phyloP scores from a whole-genome alignment of 148 eudicot species.

The Amaranthus palmeri region DNA sequence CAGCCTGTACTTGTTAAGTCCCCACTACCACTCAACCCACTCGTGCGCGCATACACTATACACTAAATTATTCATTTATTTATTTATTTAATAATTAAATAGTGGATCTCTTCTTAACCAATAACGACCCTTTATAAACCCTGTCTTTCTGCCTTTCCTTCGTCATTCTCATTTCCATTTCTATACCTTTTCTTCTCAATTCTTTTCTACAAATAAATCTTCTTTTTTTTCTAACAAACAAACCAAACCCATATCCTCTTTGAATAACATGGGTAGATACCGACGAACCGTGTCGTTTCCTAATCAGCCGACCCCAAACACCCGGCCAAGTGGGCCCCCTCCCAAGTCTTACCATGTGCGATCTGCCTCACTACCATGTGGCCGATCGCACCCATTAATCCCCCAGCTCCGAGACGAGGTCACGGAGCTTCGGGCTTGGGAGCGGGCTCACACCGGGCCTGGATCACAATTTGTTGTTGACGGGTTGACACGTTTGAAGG shows the following conservation, averaged over 20 bases:
- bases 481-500: conserved; percentile 43
- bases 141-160: background rate
- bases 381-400: conserved; percentile 54
- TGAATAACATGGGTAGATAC: conserved; percentile 33
- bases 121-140: conserved; percentile 17
- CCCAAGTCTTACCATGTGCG: conserved; percentile 52
- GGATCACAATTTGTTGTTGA: conserved; percentile 31
- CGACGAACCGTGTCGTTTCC: conserved; percentile 81
- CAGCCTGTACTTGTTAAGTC: conserved; percentile 18
- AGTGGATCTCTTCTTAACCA: too few relatives aligned
- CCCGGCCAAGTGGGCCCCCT: conserved; percentile 33
- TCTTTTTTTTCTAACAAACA: background rate
- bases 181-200: conserved; percentile 8
- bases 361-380: conserved; percentile 72
- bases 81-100: too few relatives aligned
- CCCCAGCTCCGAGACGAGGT: conserved; percentile 55
- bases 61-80: too few relatives aligned
- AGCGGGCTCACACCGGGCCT: conserved; percentile 1
- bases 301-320: conserved; percentile 30
- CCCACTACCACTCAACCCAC: background rate
- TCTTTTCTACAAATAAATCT: too few relatives aligned
- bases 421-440: conserved; percentile 42
- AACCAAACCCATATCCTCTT: background rate
- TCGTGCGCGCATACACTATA: conserved; percentile 26
- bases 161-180: background rate